phyloP scores from a whole-genome alignment of 78 protist species.

The Isochrysis galbana region DNA sequence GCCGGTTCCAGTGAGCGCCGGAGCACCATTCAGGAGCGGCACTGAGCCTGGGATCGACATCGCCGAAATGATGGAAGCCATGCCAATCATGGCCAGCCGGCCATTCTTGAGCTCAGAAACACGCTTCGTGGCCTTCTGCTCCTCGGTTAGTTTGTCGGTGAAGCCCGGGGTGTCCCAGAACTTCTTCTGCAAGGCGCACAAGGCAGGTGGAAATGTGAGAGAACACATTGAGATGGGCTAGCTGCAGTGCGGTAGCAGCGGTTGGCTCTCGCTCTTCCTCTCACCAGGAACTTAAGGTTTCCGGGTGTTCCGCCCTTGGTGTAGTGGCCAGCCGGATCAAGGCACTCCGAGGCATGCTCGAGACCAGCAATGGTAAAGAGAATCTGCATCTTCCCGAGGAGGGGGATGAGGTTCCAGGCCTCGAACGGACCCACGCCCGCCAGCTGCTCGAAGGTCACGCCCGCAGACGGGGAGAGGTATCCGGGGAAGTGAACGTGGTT shows the following conservation, averaged over 20 bases:
- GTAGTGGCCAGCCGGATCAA: not conserved
- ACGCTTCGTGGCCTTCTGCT: not conserved
- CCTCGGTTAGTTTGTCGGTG: not conserved
- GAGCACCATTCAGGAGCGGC: not conserved
- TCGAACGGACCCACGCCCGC: not conserved
- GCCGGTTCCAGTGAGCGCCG: not conserved
- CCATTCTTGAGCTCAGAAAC: not conserved
- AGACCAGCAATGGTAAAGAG: not conserved
- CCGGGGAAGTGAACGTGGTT: slow-evolving; percentile 1
- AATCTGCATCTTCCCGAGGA: not conserved
- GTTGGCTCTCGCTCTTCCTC: no score
- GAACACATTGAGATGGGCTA: no score
- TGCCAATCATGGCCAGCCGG: slow-evolving; percentile 3
- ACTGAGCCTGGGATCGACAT: not conserved
- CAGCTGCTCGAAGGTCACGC: not conserved
- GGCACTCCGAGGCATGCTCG: not conserved
- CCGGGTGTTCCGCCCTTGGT: not conserved
- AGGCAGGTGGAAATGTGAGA: no score
- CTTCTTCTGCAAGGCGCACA: no score
- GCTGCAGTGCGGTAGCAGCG: no score
- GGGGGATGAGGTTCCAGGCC: not conserved
- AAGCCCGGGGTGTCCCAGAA: not conserved
- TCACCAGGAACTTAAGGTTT: not conserved
- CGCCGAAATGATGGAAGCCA: not conserved
- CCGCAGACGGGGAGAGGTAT: not conserved